A percentile compares a stretch with the other conserved stretches of the same genome.
phyloP scores from a whole-genome alignment of 1,139 yeast species.

The Wickerhamomyces sp. region DNA sequence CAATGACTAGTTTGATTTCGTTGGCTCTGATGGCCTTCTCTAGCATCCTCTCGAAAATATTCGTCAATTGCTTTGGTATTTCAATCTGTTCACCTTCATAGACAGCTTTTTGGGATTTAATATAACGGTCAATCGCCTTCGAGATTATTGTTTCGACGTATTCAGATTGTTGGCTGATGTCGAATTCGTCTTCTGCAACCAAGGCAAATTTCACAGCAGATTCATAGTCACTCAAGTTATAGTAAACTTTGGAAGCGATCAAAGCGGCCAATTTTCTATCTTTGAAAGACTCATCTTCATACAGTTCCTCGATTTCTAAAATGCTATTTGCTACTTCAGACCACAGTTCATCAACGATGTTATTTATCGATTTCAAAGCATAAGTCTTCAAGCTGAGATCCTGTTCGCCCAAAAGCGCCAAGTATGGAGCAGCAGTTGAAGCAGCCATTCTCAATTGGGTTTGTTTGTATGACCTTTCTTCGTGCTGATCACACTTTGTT shows the following conservation, averaged over 20 bases:
- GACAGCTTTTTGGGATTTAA: constrained; percentile 53
- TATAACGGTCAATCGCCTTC: constrained; percentile 84
- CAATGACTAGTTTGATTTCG: constrained; percentile 80
- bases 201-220: constrained; percentile 86
- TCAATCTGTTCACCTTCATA: constrained; percentile 33
- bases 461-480: background rate
- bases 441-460: constrained; percentile 34
- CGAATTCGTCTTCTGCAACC: constrained; percentile 76
- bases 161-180: constrained; percentile 71
- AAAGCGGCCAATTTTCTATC: constrained; percentile 84
- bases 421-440: constrained; percentile 82
- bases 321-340: constrained; percentile 93
- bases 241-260: constrained; percentile 90
- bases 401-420: constrained; percentile 82
- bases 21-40: constrained; percentile 66
- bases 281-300: constrained; percentile 77
- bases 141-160: constrained; percentile 92
- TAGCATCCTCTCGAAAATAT: constrained; percentile 84
- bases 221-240: constrained; percentile 91
- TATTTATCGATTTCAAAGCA: constrained; percentile 80
- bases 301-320: constrained; percentile 81
- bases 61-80: constrained; percentile 60
- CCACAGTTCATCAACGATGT: constrained; percentile 89
- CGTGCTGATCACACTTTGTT: background rate
- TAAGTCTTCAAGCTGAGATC: constrained; percentile 75